phyloP scores from a whole-genome alignment of 164 flowering plant species.

The Nymphaea colorata region DNA sequence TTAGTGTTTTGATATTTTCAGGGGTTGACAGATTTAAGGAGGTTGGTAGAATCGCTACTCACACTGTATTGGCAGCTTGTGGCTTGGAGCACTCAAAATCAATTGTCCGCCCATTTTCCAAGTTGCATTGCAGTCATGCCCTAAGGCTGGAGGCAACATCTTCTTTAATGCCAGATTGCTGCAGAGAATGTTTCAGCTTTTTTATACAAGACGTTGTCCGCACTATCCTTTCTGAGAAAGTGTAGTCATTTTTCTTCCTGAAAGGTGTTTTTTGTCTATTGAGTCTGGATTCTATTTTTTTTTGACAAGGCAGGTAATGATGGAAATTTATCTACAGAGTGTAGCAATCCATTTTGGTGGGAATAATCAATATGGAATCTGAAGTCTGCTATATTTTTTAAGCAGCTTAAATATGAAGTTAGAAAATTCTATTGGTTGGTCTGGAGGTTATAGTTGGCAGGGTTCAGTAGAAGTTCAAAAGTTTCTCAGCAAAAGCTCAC shows the following conservation, averaged over 20 bases:
- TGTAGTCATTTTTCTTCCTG: not conserved
- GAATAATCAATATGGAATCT: no score
- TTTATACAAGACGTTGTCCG: constrained; percentile 47
- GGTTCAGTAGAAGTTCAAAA: no score
- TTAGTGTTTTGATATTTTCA: constrained; percentile 13
- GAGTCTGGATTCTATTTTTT: no score
- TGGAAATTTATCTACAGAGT: no score
- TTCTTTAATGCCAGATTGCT: constrained; percentile 42
- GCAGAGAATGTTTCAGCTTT: constrained; percentile 52
- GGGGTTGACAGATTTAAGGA: constrained; percentile 48
- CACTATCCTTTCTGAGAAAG: constrained; percentile 12
- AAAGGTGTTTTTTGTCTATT: no score
- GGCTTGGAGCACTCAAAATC: constrained; percentile 44
- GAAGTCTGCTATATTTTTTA: no score
- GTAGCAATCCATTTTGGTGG: no score
- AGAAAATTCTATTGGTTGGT: no score
- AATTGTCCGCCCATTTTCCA: constrained; percentile 14
- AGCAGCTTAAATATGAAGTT: no score
- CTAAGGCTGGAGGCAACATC: constrained; percentile 16
- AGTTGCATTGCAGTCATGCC: constrained; percentile 31
- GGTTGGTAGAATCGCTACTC: constrained; percentile 53
- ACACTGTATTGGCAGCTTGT: constrained; percentile 61
- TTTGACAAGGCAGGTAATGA: no score
- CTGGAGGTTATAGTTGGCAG: no score
- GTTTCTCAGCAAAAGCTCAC: no score